Percentiles rank a stretch among this genome's conserved stretches.
Conservation (phyloP, 495 filamentous ascomycete genomes). For the Annulohypoxylon nitens region DNA sequence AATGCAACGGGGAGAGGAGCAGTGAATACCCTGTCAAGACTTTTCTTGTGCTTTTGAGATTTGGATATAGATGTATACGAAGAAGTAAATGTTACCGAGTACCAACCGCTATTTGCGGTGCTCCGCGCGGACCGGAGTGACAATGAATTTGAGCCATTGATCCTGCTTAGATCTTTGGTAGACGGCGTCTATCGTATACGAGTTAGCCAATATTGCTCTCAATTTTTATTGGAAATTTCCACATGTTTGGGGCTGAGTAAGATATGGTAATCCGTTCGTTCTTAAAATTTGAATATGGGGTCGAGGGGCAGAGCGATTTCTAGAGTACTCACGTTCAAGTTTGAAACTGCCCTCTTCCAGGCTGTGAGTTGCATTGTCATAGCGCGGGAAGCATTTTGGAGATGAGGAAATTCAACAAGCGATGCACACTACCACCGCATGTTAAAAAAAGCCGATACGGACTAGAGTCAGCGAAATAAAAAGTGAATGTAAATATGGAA, state of each 20-base stretch:
- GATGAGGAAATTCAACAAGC: slow-evolving; percentile 11
- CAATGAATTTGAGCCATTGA: slow-evolving; percentile 42
- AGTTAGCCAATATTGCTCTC: slow-evolving; percentile 12
- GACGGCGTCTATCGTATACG: slow-evolving; percentile 39
- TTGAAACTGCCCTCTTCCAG: slow-evolving; percentile 50
- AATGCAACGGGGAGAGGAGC: not conserved
- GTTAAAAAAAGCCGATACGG: slow-evolving; percentile 2
- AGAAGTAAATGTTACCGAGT: slow-evolving; percentile 46
- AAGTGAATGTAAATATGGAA: not conserved
- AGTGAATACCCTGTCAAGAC: slow-evolving; percentile 55
- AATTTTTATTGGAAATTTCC: not conserved
- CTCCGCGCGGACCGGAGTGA: slow-evolving; percentile 40
- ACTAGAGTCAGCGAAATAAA: not conserved
- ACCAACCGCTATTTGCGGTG: slow-evolving; percentile 42
- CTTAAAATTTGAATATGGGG: not conserved
- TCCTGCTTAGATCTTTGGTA: slow-evolving; percentile 39
- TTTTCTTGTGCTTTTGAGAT: slow-evolving; percentile 59
- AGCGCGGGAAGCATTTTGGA: slow-evolving; percentile 49
- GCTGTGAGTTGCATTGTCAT: slow-evolving; percentile 49
- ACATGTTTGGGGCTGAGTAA: not conserved
- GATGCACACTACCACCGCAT: slow-evolving; percentile 33
- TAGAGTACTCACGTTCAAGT: slow-evolving; percentile 46
- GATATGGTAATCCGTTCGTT: not conserved
- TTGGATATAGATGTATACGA: slow-evolving; percentile 56
- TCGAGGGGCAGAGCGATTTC: slow-evolving; percentile 8